Evolutionary conservation across 495 filamentous ascomycete genomes (phyloP), one percentile per base, ranked within the genome.

Genomic region (Sporormia fimetaria): DNA sequence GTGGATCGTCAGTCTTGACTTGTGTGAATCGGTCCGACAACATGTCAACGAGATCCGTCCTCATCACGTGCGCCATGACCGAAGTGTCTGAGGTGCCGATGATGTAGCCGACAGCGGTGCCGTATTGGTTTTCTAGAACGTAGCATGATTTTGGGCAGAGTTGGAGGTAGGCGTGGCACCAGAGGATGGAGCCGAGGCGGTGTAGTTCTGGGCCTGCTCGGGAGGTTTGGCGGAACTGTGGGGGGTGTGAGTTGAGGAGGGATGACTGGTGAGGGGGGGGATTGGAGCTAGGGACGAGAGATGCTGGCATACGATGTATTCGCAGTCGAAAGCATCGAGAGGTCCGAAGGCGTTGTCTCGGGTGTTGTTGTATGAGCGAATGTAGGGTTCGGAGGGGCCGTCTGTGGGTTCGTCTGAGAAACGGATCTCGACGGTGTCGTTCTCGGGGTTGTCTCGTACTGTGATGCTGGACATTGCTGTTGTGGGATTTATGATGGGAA

Each of bases 161-260:
- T 21, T 15, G 5, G 16, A 46, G 12, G 42, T 51, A 51, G 18
- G 47, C 11, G 16, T 25, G 25, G 30, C 24, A 46, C 41, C 42
- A 51, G 28, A 46, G 28, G 31, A 40, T 38, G 1, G 47, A 45
- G 42, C 47, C 42, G 30, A 51, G 21, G 47, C 47, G 30, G 47
- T 50, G 40, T 9, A 33, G 40, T 23, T 35, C 14, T 18, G 44
- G 10, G 6, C 21, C 8, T 12, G 23, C 5, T 17, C 44, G 27
- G 44, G 38, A 25, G 17, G 47, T 45, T 11, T 22, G 25, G 29
- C 15, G 25, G 42, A 51, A 45, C 47, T 51, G 29, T 10, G 4
- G 14, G 9, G 15, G 5, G n/a, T 40, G 21, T 2, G 21, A 21
- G 16, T 17, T 7, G 31, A 20, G 7, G 7, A 8, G 8, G 16